Evolutionary conservation across 2,329 filamentous ascomycete species (phyloP).

Genomic region (Ramichloridium luteum): DNA sequence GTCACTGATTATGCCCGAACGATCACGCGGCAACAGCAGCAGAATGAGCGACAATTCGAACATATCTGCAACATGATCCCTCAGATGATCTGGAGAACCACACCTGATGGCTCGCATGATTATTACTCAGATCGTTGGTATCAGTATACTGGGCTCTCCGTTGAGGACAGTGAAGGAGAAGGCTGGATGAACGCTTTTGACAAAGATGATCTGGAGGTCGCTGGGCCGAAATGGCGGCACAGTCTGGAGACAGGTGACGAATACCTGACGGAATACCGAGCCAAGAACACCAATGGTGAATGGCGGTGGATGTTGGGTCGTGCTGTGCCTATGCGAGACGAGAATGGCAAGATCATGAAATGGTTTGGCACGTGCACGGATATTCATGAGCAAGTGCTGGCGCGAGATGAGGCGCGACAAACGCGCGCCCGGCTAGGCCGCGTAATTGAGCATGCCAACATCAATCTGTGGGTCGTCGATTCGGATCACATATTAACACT

Average conservation of each 20-base stretch:
- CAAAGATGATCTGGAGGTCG: slow-evolving; percentile 52
- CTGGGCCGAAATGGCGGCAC: slow-evolving; percentile 46
- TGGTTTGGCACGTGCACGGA: slow-evolving; percentile 77
- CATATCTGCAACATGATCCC: slow-evolving; percentile 56
- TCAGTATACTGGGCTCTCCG: slow-evolving; percentile 58
- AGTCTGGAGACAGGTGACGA: slow-evolving; percentile 55
- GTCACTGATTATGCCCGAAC: slow-evolving; percentile 58
- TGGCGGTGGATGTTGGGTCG: slow-evolving; percentile 71
- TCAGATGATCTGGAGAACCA: slow-evolving; percentile 55
- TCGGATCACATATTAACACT: slow-evolving; percentile 49
- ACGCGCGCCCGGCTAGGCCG: slow-evolving; percentile 59
- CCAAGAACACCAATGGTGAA: slow-evolving; percentile 51
- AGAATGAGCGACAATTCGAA: slow-evolving; percentile 62
- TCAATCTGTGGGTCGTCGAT: slow-evolving; percentile 65
- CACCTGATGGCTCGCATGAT: slow-evolving; percentile 52
- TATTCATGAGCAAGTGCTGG: slow-evolving; percentile 61
- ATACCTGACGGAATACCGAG: slow-evolving; percentile 61
- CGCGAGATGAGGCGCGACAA: slow-evolving; percentile 52
- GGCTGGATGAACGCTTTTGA: slow-evolving; percentile 57
- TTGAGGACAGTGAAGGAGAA: slow-evolving; percentile 49
- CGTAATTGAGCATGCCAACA: slow-evolving; percentile 62
- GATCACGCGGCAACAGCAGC: slow-evolving; percentile 55
- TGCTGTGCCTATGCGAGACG: slow-evolving; percentile 52
- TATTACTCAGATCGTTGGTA: slow-evolving; percentile 71
- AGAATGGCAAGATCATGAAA: slow-evolving; percentile 57